phyloP scores from a whole-genome alignment of 495 filamentous ascomycete species.

The Usnea hakonensis region DNA sequence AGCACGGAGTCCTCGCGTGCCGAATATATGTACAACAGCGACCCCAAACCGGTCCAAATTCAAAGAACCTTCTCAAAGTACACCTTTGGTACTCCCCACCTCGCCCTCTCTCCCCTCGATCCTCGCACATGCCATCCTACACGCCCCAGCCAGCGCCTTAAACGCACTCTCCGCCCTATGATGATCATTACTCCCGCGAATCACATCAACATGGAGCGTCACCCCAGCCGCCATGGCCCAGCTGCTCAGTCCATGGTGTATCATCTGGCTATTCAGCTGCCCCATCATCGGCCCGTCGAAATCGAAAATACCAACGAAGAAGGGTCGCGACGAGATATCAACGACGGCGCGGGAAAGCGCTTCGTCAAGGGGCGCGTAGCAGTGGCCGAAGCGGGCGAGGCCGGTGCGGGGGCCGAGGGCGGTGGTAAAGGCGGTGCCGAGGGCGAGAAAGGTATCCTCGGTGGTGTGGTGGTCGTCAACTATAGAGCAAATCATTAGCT shows the following conservation, averaged over 20 bases:
- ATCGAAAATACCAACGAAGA: constrained; percentile 69
- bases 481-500: constrained; percentile 27
- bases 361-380: constrained; percentile 90
- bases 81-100: constrained; percentile 91
- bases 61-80: constrained; percentile 36
- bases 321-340: constrained; percentile 87
- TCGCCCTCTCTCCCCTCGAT: constrained; percentile 77
- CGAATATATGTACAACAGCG: background rate
- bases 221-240: constrained; percentile 88
- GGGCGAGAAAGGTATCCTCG: constrained; percentile 89
- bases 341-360: constrained; percentile 89
- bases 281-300: constrained; percentile 87
- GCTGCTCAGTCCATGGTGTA: constrained; percentile 88
- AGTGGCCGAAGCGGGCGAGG: constrained; percentile 80
- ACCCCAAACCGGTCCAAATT: background rate
- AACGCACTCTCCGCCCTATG: constrained; percentile 95
- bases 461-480: constrained; percentile 99
- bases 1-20: background rate
- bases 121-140: constrained; percentile 62
- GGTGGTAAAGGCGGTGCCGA: constrained; percentile 73
- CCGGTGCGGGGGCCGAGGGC: constrained; percentile 71
- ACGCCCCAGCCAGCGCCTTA: constrained; percentile 86
- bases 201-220: constrained; percentile 85
- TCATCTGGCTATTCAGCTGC: constrained; percentile 89
- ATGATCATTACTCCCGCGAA: constrained; percentile 89